Conservation (phyloP, 1,139 yeast species). For the Geotrichum fermentans region DNA sequence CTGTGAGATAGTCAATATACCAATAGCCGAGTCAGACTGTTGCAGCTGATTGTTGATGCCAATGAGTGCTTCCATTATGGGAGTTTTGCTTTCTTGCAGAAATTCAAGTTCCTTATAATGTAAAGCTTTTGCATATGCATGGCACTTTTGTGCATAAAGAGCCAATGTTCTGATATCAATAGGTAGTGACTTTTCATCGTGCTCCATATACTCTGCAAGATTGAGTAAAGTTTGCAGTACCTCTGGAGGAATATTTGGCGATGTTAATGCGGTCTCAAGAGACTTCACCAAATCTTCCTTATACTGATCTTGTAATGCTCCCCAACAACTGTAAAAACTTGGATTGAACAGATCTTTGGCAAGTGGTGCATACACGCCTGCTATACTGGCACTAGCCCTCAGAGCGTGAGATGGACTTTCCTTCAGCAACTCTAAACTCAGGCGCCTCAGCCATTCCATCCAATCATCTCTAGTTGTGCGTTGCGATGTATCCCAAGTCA, state of each 20-base stretch:
- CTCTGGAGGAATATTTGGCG: conserved; percentile 93
- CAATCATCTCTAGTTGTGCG: conserved; percentile 91
- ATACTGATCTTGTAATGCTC: conserved; percentile 82
- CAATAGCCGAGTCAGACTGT: conserved; percentile 97
- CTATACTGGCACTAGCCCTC: conserved; percentile 87
- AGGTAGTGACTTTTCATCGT: conserved; percentile 90
- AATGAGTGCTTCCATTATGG: conserved; percentile 87
- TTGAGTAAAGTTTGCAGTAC: conserved; percentile 85
- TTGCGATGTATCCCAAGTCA: conserved; percentile 90
- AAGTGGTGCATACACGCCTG: conserved; percentile 80
- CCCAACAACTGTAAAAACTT: conserved; percentile 95
- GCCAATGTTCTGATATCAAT: conserved; percentile 85
- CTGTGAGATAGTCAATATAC: conserved; percentile 92
- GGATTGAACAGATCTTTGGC: conserved; percentile 92
- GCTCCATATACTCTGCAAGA: conserved; percentile 95
- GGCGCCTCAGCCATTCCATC: conserved; percentile 93
- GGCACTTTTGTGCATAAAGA: conserved; percentile 90
- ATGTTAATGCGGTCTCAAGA: conserved; percentile 77
- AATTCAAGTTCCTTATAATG: conserved; percentile 95
- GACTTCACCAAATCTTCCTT: conserved; percentile 88
- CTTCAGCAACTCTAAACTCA: conserved; percentile 78
- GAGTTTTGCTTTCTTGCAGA: conserved; percentile 86
- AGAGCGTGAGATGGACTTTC: conserved; percentile 95
- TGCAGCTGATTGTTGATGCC: conserved; percentile 91
- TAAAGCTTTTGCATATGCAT: conserved; percentile 94